Percentiles rank a stretch among this genome's conserved stretches.
Evolutionary conservation across 2,329 filamentous ascomycete genomes (phyloP).

Genomic region (Calonectria multiphialidica): DNA sequence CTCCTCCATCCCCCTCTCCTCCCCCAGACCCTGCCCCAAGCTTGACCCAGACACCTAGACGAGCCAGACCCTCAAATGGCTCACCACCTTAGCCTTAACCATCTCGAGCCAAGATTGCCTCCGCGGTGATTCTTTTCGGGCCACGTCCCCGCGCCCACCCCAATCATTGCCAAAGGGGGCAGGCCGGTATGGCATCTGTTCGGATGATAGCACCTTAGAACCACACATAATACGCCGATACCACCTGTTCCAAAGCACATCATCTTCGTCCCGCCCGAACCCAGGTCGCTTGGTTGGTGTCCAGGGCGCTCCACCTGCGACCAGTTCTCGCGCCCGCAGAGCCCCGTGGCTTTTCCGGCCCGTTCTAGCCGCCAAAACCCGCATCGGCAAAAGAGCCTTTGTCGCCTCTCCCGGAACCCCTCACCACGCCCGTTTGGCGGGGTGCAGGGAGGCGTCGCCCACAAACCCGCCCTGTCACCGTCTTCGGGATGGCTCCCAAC

Average conservation of each 20-base stretch:
- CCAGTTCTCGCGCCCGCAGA: neutral
- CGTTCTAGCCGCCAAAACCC: slow-evolving; percentile 14
- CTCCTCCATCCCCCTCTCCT: neutral
- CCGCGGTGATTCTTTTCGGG: neutral
- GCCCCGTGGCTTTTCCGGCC: neutral
- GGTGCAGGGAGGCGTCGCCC: slow-evolving; percentile 6
- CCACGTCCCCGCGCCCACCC: neutral
- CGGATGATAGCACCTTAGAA: neutral
- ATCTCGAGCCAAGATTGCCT: neutral
- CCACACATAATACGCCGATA: neutral
- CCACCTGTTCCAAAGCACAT: slow-evolving; percentile 5
- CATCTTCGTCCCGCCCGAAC: neutral
- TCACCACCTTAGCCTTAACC: neutral
- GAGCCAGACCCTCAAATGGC: neutral
- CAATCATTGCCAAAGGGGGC: neutral
- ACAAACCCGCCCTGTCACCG: slow-evolving; percentile 5
- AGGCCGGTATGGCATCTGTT: neutral
- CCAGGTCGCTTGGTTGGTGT: neutral
- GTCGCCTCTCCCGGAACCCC: neutral
- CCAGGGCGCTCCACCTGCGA: neutral
- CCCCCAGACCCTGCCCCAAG: neutral
- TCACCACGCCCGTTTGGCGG: neutral
- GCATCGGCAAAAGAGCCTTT: neutral
- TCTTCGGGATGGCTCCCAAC: slow-evolving; percentile 6
- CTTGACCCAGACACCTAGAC: neutral